Evolutionary conservation across 768 basidiomycete species (phyloP).

Genomic region (Russula brevipes): DNA sequence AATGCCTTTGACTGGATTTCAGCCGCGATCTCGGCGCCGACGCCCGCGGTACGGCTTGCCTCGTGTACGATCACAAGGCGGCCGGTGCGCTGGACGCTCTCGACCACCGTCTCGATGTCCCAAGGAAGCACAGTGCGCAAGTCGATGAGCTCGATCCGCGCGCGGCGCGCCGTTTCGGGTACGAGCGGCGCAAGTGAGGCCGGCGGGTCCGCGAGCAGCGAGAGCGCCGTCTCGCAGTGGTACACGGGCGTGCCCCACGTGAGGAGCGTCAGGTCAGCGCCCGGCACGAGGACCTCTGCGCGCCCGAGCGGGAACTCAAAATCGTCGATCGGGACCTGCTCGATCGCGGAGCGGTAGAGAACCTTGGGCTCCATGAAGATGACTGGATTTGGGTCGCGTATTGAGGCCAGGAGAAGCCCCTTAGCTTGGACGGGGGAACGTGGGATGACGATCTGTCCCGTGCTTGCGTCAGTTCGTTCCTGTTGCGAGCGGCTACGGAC

Average conservation of each 20-base stretch:
- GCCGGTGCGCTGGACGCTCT: constrained; percentile 82
- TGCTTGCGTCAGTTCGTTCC: not conserved
- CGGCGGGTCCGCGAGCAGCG: constrained; percentile 65
- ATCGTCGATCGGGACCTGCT: constrained; percentile 89
- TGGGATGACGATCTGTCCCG: constrained; percentile 68
- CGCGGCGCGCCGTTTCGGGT: constrained; percentile 57
- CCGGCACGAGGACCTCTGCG: constrained; percentile 69
- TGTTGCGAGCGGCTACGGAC: not conserved
- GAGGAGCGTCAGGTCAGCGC: constrained; percentile 82
- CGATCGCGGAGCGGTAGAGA: constrained; percentile 87
- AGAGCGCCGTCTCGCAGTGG: constrained; percentile 79
- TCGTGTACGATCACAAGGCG: constrained; percentile 88
- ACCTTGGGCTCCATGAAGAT: constrained; percentile 96
- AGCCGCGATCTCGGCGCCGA: constrained; percentile 88
- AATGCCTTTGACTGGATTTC: constrained; percentile 88
- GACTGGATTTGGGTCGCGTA: constrained; percentile 90
- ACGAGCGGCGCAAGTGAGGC: constrained; percentile 56
- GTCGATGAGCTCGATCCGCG: constrained; percentile 86
- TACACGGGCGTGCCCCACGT: constrained; percentile 94
- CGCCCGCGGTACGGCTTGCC: constrained; percentile 80
- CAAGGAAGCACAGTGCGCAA: constrained; percentile 85
- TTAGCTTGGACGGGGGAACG: constrained; percentile 96
- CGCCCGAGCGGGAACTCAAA: constrained; percentile 76
- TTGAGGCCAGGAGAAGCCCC: constrained; percentile 77
- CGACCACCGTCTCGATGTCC: constrained; percentile 74